Conservation (phyloP, 2,329 filamentous ascomycete species). For the Colletotrichum orchidophilum region DNA sequence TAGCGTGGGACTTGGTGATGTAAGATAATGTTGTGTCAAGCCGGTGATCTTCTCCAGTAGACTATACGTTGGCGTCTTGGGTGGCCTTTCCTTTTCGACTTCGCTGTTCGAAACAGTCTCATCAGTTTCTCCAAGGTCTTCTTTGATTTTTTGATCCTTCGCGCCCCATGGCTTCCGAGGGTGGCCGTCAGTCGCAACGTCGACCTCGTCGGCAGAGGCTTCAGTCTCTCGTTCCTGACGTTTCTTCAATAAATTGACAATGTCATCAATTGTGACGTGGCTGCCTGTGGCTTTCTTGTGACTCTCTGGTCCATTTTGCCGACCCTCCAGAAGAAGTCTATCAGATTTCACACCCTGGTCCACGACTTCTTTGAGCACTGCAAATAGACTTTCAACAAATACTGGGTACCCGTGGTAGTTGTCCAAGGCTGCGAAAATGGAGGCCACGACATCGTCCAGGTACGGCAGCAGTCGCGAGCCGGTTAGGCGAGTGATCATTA, state of each 20-base stretch:
- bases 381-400: slow-evolving; percentile 87
- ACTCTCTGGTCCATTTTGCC: slow-evolving; percentile 45
- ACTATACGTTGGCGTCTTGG: slow-evolving; percentile 82
- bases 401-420: slow-evolving; percentile 92
- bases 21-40: slow-evolving; percentile 90
- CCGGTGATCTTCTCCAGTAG: slow-evolving; percentile 83
- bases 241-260: slow-evolving; percentile 63
- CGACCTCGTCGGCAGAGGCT: slow-evolving; percentile 47
- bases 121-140: slow-evolving; percentile 39
- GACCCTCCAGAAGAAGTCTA: slow-evolving; percentile 56
- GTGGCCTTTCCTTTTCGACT: slow-evolving; percentile 59
- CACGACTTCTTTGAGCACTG: slow-evolving; percentile 83
- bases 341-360: slow-evolving; percentile 77
- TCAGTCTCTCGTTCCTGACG: slow-evolving; percentile 41
- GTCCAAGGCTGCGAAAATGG: slow-evolving; percentile 92
- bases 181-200: slow-evolving; percentile 43
- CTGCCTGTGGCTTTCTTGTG: slow-evolving; percentile 52
- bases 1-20: slow-evolving; percentile 82
- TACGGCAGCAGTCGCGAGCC: slow-evolving; percentile 86
- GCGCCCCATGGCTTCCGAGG: slow-evolving; percentile 46
- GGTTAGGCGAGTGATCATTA: slow-evolving; percentile 93
- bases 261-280: slow-evolving; percentile 51
- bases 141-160: neutral
- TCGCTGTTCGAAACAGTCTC: slow-evolving; percentile 14
- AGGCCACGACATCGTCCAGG: slow-evolving; percentile 89